These are phyloP conservation scores for Tylopilus cervinicoccineus DNA, from an alignment of 768 basidiomycete species.

Conservation along the genomic window DNA sequence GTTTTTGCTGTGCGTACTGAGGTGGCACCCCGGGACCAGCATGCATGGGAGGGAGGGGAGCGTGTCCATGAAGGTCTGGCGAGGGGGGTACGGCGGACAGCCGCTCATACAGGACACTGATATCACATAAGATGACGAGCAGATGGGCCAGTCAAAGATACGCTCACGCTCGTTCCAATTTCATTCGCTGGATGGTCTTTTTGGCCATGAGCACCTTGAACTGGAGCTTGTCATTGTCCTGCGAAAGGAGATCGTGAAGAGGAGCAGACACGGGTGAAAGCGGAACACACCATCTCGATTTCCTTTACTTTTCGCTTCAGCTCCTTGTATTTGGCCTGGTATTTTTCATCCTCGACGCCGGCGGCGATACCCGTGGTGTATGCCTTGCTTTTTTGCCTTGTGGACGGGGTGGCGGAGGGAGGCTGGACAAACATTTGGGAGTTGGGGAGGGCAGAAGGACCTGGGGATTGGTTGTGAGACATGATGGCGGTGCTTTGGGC, in stretches of 20 bases:
- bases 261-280: background rate
- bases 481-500: slow-evolving; percentile 46
- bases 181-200: slow-evolving; percentile 80
- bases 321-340: slow-evolving; percentile 85
- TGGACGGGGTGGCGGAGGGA: slow-evolving; percentile 27
- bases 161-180: slow-evolving; percentile 84
- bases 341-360: slow-evolving; percentile 81
- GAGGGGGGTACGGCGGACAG: slow-evolving; percentile 59
- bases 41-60: slow-evolving; percentile 30
- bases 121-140: slow-evolving; percentile 25
- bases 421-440: slow-evolving; percentile 34
- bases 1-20: slow-evolving; percentile 27
- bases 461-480: slow-evolving; percentile 62
- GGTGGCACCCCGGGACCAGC: slow-evolving; percentile 34
- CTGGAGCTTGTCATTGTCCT: slow-evolving; percentile 90
- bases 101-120: slow-evolving; percentile 75
- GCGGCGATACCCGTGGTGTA: slow-evolving; percentile 64
- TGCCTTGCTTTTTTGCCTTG: slow-evolving; percentile 46
- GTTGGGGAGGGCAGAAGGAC: slow-evolving; percentile 41
- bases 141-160: slow-evolving; percentile 17
- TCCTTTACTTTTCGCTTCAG: slow-evolving; percentile 85
- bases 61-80: slow-evolving; percentile 44
- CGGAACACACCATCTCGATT: slow-evolving; percentile 66
- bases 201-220: slow-evolving; percentile 78
- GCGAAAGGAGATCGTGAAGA: slow-evolving; percentile 10